Evolutionary conservation across 306 rosid genomes (phyloP), one percentile per base, ranked within the genome.

Genomic region (Boehmeria nivea): DNA sequence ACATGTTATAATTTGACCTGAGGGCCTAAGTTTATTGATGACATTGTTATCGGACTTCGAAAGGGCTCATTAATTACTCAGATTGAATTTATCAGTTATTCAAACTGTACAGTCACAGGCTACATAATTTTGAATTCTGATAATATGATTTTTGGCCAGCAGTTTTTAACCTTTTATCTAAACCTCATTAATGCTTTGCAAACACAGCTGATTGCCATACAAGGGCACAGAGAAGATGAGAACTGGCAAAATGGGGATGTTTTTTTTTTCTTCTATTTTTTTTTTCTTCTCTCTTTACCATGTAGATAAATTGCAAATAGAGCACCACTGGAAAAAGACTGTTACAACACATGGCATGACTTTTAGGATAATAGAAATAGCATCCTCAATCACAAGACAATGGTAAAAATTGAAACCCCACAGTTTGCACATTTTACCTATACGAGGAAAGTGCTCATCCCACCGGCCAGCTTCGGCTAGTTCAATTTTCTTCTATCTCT

Each of bases 401-500:
- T 48, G 4, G n/a, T 25, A 27, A 54, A 65, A 49, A 69, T 48
- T 51, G 70, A 64, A 69, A 54, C 75, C 76, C 64, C 64, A 60
- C 60, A 63, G 70, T 61, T 60, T 66, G 76, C 43, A 66, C 76
- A 74, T 63, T 79, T 76, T 63, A 63, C 72, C 81, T 60, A 51
- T 8, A 49, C 20, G 43, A n/a, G 58, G 61, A 43, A 67, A 68
- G 73, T 36, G 85, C 66, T 69, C 78, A 74, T 68, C 77, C 66
- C 60, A 54, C 9, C 5, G 74, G 72, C 73, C 73, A 59, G 74
- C 75, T 76, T 51, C 64, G 58, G 75, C 64, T 67, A 66, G 78
- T 68, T 59, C 64, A 60, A 52, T 55, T 8, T 51, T 51, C 63
- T 38, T 56, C 56, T 51, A 73, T 80, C 66, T 83, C 97, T 89